These are phyloP conservation scores for Xerocomus minutiporus DNA, from an alignment of 1,284 basidiomycete genomes.

Conservation along the genomic window DNA sequence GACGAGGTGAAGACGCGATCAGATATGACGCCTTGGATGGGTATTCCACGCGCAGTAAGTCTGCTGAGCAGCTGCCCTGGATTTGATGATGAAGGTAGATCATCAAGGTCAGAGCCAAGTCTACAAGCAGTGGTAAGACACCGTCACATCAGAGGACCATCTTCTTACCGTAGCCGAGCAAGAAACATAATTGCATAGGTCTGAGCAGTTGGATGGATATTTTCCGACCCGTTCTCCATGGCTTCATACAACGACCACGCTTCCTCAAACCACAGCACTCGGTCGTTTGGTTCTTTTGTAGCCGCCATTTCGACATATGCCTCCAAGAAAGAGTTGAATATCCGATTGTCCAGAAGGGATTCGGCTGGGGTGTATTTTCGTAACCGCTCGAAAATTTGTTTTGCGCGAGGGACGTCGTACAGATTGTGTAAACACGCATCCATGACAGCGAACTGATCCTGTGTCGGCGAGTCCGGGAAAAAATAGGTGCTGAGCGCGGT, in stretches of 20 bases:
- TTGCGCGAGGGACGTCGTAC: slow-evolving; percentile 69
- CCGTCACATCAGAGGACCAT: neutral
- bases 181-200: slow-evolving; percentile 68
- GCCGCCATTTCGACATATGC: slow-evolving; percentile 60
- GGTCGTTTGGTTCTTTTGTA: slow-evolving; percentile 39
- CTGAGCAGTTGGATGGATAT: slow-evolving; percentile 46
- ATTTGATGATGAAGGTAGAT: slow-evolving; percentile 8
- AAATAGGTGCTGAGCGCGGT: slow-evolving; percentile 46
- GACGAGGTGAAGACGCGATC: slow-evolving; percentile 53
- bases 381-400: slow-evolving; percentile 59
- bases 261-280: slow-evolving; percentile 53
- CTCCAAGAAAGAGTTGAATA: slow-evolving; percentile 56
- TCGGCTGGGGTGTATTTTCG: slow-evolving; percentile 34
- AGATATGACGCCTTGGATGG: slow-evolving; percentile 50
- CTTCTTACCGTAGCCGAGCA: slow-evolving; percentile 48
- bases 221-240: slow-evolving; percentile 50
- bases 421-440: slow-evolving; percentile 72
- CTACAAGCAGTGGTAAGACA: slow-evolving; percentile 27
- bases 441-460: slow-evolving; percentile 70
- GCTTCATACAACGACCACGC: slow-evolving; percentile 54
- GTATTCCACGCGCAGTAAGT: slow-evolving; percentile 48
- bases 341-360: slow-evolving; percentile 36
- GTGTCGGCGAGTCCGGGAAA: slow-evolving; percentile 60
- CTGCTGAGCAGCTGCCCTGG: slow-evolving; percentile 41
- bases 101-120: slow-evolving; percentile 35